These are phyloP conservation scores for Lachnellula hyalina DNA, from an alignment of 2,329 filamentous ascomycete species.

Conservation along the genomic window DNA sequence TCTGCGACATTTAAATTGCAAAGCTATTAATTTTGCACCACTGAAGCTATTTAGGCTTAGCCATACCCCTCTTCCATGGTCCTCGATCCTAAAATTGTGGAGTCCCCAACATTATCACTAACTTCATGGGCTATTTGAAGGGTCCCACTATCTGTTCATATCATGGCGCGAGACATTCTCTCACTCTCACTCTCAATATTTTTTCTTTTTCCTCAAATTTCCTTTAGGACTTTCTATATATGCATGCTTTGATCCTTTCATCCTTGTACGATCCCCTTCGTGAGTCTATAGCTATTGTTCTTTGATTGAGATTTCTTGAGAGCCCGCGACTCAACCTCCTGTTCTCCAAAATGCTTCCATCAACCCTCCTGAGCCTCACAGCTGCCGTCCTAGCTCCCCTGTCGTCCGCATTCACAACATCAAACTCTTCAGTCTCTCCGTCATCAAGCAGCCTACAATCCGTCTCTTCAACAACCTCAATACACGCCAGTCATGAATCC, in stretches of 20 bases:
- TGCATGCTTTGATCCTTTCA: no score
- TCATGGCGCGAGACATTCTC: neutral
- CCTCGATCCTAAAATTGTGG: neutral
- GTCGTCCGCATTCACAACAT: no score
- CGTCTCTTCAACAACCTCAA: neutral
- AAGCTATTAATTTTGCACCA: no score
- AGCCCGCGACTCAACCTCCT: neutral
- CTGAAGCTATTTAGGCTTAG: neutral
- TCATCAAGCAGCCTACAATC: neutral
- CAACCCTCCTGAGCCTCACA: neutral
- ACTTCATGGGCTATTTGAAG: neutral
- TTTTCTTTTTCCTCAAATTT: no score
- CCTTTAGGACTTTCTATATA: no score
- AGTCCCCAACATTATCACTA: neutral
- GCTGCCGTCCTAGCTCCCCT: no score
- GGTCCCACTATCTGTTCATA: neutral
- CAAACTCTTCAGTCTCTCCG: neutral
- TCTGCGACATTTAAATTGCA: no score
- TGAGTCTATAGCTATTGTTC: no score
- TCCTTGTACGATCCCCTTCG: no score
- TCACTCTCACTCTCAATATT: neutral
- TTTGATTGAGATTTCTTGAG: neutral
- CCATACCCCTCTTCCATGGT: neutral
- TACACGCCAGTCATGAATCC: neutral
- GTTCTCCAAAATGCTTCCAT: conserved; percentile 2